Evolutionary conservation across 2,329 filamentous ascomycete species (phyloP).

Genomic region (Alternaria atra): DNA sequence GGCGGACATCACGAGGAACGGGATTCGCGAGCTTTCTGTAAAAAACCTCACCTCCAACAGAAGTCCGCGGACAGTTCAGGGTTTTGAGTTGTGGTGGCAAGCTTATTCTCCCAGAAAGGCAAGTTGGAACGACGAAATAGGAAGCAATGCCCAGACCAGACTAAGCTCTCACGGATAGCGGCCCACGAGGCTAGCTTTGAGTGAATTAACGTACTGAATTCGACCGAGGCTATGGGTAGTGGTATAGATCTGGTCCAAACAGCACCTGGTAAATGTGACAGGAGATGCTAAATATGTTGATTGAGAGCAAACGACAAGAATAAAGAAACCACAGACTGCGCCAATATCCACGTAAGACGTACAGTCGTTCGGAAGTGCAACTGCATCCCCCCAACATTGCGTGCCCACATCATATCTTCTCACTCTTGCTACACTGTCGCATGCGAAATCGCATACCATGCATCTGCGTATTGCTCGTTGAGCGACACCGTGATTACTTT

Average conservation of each 20-base stretch:
- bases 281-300: constrained; percentile 43
- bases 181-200: constrained; percentile 12
- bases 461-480: constrained; percentile 30
- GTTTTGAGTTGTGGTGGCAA: constrained; percentile 18
- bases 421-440: constrained; percentile 31
- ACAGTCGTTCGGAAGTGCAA: constrained; percentile 43
- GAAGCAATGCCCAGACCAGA: constrained; percentile 30
- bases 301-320: constrained; percentile 31
- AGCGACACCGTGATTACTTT: constrained; percentile 47
- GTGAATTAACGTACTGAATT: constrained; percentile 38
- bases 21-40: background rate
- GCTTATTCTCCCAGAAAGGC: constrained; percentile 26
- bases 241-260: constrained; percentile 43
- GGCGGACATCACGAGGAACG: background rate
- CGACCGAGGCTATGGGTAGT: constrained; percentile 34
- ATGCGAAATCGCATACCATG: constrained; percentile 32
- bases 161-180: constrained; percentile 28
- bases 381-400: constrained; percentile 43
- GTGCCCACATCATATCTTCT: constrained; percentile 41
- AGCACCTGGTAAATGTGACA: constrained; percentile 42
- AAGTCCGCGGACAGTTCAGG: background rate
- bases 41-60: background rate
- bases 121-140: constrained; percentile 23
- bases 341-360: constrained; percentile 49
- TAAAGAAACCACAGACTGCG: constrained; percentile 43